Evolutionary conservation across 805 yeast genomes (phyloP), one percentile per base, ranked within the genome.

Genomic region (Myxozyma sirexii): DNA sequence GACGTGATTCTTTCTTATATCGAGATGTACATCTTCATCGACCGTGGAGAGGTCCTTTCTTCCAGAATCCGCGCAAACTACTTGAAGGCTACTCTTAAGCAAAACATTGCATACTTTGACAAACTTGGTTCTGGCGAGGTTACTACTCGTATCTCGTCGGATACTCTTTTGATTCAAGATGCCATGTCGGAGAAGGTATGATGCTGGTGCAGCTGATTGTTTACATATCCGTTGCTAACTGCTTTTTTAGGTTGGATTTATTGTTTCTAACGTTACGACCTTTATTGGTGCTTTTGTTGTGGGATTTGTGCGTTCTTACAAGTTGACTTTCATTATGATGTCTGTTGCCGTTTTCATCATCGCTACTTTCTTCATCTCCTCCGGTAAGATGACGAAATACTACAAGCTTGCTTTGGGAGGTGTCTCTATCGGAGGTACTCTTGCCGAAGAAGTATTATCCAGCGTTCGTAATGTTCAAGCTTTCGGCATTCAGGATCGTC

Each of bases 61-160:
- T 74, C 77, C 5, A 65, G 79, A 17, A 74, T 75, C 61, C 74
- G 79, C 23, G 71, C 73, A 57, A 57, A 69, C 49, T 76, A 75
- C 59, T 65, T 76, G 38, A 54, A 63, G 57, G 73, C 78, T 1
- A 67, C 77, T 7, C 68, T 76, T 51, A 69, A 76, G 52, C 79
- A 76, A 63, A 76, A 76, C 54, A 72, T 76, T 46, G 80, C 75
- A 21, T 77, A 72, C 57, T 77, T 76, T 55, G 79, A 76, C 63
- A 68, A 70, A 38, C 67, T 76, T 10, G 79, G 79, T 10, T 71
- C 78, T 19, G 79, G 79, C 15, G 77, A 75, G 59, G 75, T 76
- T 39, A 75, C 79, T 15, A 74, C 78, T n/a, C 72, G 79, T n/a
- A 76, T 76, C 67, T 76, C 78, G 38, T 69, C 74, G 26, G 79